Evolutionary conservation across 805 yeast genomes (phyloP).

Genomic region (Saccharomycopsis oosterbeekiorum): DNA sequence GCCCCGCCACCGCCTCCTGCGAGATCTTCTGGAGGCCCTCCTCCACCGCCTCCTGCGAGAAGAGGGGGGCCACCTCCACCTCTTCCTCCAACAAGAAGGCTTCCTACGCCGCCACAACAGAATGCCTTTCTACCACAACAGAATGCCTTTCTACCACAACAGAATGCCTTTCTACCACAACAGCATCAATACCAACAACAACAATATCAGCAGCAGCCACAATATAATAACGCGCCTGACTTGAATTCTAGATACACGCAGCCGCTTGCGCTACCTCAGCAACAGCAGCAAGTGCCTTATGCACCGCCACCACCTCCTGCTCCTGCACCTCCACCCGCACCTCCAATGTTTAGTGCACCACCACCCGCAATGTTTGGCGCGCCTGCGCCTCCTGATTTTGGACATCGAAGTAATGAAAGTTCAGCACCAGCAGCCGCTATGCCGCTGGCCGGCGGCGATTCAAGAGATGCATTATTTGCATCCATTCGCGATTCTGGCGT

Average conservation of each 20-base stretch:
- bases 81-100: constrained; percentile 17
- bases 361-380: not conserved
- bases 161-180: not conserved
- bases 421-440: constrained; percentile 12
- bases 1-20: constrained; percentile 5
- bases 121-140: constrained; percentile 1
- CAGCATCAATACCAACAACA: constrained; percentile 1
- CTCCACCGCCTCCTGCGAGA: constrained; percentile 12
- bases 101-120: constrained; percentile 2
- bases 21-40: not conserved
- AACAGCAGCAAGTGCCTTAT: not conserved
- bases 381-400: constrained; percentile 23
- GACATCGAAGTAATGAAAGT: constrained; percentile 19
- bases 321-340: constrained; percentile 21
- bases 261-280: not conserved
- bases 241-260: not conserved
- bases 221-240: not conserved
- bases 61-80: constrained; percentile 11
- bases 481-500: constrained; percentile 76
- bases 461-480: constrained; percentile 74
- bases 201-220: not conserved
- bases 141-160: constrained; percentile 1
- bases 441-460: constrained; percentile 31
- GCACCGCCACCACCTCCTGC: constrained; percentile 4
- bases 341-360: constrained; percentile 22